Percentiles rank a stretch among this genome's conserved stretches.
These are phyloP conservation scores for Triadica sebifera DNA, from an alignment of 345 rosid species.

Conservation along the genomic window DNA sequence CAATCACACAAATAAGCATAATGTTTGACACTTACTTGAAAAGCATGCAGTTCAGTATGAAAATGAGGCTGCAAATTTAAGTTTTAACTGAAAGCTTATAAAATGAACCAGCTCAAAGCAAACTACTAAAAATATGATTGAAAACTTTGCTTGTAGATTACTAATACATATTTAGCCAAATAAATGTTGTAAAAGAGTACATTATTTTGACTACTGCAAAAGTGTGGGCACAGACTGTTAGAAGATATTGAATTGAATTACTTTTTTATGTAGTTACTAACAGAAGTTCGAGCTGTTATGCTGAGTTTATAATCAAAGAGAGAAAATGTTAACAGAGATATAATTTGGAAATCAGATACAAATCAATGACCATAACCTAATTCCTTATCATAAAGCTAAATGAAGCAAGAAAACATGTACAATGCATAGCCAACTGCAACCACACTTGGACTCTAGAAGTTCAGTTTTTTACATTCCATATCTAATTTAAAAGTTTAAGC, in stretches of 20 bases:
- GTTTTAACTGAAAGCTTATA: background rate
- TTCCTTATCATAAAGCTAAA: background rate
- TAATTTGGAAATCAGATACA: background rate
- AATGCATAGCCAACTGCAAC: background rate
- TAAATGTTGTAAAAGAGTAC: background rate
- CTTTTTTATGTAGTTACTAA: background rate
- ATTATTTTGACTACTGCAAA: background rate
- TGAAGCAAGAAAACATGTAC: background rate
- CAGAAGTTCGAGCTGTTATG: background rate
- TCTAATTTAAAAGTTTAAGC: background rate
- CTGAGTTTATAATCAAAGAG: background rate
- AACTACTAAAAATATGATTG: background rate
- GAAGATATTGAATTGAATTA: background rate
- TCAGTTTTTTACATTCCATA: background rate
- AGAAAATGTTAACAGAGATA: background rate
- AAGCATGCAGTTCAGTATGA: background rate
- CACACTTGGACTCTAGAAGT: background rate
- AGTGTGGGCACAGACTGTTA: background rate
- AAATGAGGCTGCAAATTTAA: background rate
- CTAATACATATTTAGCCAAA: background rate
- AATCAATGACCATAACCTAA: background rate
- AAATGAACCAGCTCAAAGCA: background rate
- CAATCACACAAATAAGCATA: background rate
- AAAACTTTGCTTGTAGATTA: background rate
- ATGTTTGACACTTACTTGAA: background rate